Base-by-base conservation (phyloP, 2,329 filamentous ascomycete species). In the Pyrenochaeta sp. region DNA sequence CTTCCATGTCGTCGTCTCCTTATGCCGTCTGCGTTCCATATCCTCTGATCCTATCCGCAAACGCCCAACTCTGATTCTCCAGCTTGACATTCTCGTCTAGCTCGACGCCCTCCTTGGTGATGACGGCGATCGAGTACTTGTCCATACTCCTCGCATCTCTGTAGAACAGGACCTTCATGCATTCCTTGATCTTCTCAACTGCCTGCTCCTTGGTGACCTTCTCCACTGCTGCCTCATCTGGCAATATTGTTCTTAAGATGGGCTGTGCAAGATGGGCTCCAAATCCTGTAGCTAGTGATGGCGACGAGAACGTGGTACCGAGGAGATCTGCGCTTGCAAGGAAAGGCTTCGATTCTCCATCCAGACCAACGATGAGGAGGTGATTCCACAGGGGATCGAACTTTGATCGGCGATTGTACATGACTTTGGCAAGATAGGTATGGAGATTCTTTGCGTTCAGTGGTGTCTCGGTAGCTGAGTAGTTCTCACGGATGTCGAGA, bases 301-400 rank as follows among this genome's bases (percentile, higher is more conserved):
- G 94, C 3, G 88, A 84, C 26, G 85, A 86, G 78, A 92, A 99
- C 13, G 92, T 95, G 26, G 92, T 96, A 50, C 94, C 94, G 48
- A 96, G 84, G 48, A 99, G 81, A 77, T 99, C 94, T 40, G 90
- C 90, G 55, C 85, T 89, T 55, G 91, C 93, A 41, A 99, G 83
- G 83, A 96, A 99, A 17, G 94, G 93, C 73, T 86, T 83, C 60
- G 81, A 81, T 58, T 86, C 86, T 73, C 95, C 90, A 60, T 72
- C 71, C 44, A 97, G 81, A 18, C 94, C 94, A 37, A 88, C 93
- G 38, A 99, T 89, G 30, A 99, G 83, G 49, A 99, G 78, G 69
- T 92, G 87, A 77, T 97, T 99, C 94, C 94, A 99, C 51, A 99
- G 83, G 8, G 94, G 94, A 77, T 99, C 90, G 81, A 99, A 95